These are phyloP conservation scores for Candida insectorum DNA, from an alignment of 805 yeast genomes.

Conservation along the genomic window DNA sequence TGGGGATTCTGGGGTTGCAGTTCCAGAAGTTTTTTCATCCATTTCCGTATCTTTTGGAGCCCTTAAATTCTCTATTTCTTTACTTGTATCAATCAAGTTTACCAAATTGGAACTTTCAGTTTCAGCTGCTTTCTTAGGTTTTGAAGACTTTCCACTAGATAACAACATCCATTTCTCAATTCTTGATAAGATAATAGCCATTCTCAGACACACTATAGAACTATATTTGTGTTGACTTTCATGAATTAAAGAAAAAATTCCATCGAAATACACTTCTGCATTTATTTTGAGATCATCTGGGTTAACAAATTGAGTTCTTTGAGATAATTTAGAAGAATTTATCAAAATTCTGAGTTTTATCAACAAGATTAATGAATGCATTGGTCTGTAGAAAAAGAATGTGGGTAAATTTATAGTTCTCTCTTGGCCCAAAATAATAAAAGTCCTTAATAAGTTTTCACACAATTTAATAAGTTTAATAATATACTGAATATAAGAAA, in stretches of 20 bases:
- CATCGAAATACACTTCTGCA: slow-evolving; percentile 18
- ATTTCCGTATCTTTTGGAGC: slow-evolving; percentile 18
- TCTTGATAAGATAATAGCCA: slow-evolving; percentile 19
- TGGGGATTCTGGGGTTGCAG: background rate
- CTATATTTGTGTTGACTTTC: slow-evolving; percentile 18
- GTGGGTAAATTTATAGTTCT: slow-evolving; percentile 45
- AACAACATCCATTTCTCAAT: slow-evolving; percentile 27
- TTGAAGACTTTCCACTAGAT: slow-evolving; percentile 13
- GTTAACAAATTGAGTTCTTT: slow-evolving; percentile 7
- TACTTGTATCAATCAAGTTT: slow-evolving; percentile 26
- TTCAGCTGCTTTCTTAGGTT: slow-evolving; percentile 4
- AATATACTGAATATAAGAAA: slow-evolving; percentile 35
- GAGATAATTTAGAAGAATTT: slow-evolving; percentile 33
- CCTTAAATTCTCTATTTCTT: slow-evolving; percentile 28
- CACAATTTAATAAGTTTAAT: slow-evolving; percentile 42
- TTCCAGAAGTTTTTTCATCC: background rate
- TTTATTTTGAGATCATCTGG: slow-evolving; percentile 17
- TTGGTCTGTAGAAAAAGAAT: slow-evolving; percentile 50
- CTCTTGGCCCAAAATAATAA: slow-evolving; percentile 34
- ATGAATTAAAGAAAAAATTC: slow-evolving; percentile 15
- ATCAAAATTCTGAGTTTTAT: slow-evolving; percentile 45
- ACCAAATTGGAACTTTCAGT: slow-evolving; percentile 17
- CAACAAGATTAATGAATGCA: slow-evolving; percentile 49
- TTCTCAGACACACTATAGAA: slow-evolving; percentile 20
- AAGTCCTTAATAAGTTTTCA: slow-evolving; percentile 45